Conservation (phyloP, 1,284 basidiomycete genomes). For the Austroboletus novae-zelandiae region DNA sequence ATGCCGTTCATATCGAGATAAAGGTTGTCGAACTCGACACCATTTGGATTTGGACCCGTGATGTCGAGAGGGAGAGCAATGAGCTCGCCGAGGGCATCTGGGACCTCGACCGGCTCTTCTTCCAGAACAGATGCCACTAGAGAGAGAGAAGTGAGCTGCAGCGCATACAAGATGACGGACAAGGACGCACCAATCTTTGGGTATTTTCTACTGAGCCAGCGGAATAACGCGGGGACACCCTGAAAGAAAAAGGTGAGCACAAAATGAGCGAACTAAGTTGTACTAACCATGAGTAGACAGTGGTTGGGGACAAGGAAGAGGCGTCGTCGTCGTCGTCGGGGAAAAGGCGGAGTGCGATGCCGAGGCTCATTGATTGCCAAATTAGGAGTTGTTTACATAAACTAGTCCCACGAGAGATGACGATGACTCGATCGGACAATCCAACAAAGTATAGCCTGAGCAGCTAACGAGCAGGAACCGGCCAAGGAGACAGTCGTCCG, state of each 20-base stretch:
- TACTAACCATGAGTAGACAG: slow-evolving; percentile 21
- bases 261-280: background rate
- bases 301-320: background rate
- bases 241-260: slow-evolving; percentile 29
- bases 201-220: slow-evolving; percentile 96
- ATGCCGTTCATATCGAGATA: slow-evolving; percentile 96
- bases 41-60: slow-evolving; percentile 89
- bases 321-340: background rate
- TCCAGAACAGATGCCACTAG: slow-evolving; percentile 78
- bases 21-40: slow-evolving; percentile 92
- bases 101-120: slow-evolving; percentile 72
- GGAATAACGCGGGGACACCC: slow-evolving; percentile 94
- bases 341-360: background rate
- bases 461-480: background rate
- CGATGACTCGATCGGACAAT: slow-evolving; percentile 14
- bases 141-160: background rate
- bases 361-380: slow-evolving; percentile 5
- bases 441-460: background rate
- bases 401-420: slow-evolving; percentile 21
- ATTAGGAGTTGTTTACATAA: slow-evolving; percentile 21
- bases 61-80: slow-evolving; percentile 84
- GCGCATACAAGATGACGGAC: background rate
- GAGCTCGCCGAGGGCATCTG: slow-evolving; percentile 65
- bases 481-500: background rate
- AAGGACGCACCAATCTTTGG: slow-evolving; percentile 80